phyloP scores from a whole-genome alignment of 306 rosid species.

The Cyamopsis tetragonoloba region DNA sequence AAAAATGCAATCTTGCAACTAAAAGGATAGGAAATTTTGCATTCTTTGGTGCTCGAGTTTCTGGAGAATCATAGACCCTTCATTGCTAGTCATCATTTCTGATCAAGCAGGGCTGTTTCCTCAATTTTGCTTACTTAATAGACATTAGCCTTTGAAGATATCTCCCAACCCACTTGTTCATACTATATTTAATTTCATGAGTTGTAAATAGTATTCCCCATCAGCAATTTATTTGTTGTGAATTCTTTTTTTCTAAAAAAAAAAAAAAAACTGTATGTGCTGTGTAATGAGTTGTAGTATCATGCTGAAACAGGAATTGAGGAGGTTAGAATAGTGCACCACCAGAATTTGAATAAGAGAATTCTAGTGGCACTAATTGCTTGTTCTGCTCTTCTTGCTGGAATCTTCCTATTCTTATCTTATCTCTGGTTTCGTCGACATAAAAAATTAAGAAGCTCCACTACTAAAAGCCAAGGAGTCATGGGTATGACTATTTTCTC shows the following conservation, averaged over 20 bases:
- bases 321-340: slow-evolving; percentile 54
- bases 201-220: neutral
- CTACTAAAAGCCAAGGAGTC: slow-evolving; percentile 37
- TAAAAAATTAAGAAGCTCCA: slow-evolving; percentile 28
- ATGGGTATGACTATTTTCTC: slow-evolving; percentile 43
- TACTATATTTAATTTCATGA: neutral
- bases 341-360: slow-evolving; percentile 61
- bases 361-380: slow-evolving; percentile 63
- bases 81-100: slow-evolving; percentile 12
- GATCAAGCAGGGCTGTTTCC: slow-evolving; percentile 13
- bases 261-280: neutral
- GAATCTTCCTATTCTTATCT: slow-evolving; percentile 46
- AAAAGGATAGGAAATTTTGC: neutral
- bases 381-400: slow-evolving; percentile 68
- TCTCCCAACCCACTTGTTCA: slow-evolving; percentile 1
- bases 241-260: no score
- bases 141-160: slow-evolving; percentile 4
- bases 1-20: slow-evolving; percentile 19
- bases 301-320: slow-evolving; percentile 44
- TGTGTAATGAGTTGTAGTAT: slow-evolving; percentile 9
- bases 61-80: neutral
- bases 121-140: neutral
- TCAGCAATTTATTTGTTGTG: slow-evolving; percentile 8
- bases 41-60: neutral
- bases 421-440: slow-evolving; percentile 55